Conservation (phyloP, 2,329 filamentous ascomycete genomes). For the Chaetomium globosum region DNA sequence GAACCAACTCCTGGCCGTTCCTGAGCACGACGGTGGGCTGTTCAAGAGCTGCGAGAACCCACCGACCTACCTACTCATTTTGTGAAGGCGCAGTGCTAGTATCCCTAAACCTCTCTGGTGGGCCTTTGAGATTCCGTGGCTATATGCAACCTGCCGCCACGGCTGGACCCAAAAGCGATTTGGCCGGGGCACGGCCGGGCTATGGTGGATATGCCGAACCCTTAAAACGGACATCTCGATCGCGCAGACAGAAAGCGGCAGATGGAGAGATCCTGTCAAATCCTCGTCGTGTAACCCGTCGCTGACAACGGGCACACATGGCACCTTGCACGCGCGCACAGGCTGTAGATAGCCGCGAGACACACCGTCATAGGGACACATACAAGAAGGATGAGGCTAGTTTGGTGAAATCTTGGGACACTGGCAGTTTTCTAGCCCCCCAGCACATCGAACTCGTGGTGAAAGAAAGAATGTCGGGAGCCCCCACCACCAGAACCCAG, state of each 20-base stretch:
- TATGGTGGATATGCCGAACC: neutral
- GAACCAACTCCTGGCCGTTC: neutral
- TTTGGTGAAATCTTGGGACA: neutral
- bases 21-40: neutral
- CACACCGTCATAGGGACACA: neutral
- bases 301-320: slow-evolving; percentile 2
- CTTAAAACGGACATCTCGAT: neutral
- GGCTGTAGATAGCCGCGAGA: slow-evolving; percentile 15
- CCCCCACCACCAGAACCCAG: slow-evolving; percentile 22
- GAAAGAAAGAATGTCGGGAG: slow-evolving; percentile 25
- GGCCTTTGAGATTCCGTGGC: neutral
- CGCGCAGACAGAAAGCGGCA: neutral
- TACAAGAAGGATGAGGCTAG: neutral
- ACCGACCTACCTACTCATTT: neutral
- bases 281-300: neutral
- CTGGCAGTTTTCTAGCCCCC: neutral
- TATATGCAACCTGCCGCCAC: neutral
- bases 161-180: neutral
- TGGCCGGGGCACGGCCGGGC: no score
- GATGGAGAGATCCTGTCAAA: neutral
- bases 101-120: neutral
- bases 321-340: neutral
- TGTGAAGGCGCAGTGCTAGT: neutral
- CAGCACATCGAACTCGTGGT: neutral
- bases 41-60: neutral